A percentile compares a stretch with the other conserved stretches of the same genome.
Conservation (phyloP, 164 flowering plant species). For the Aristolochia californica region DNA sequence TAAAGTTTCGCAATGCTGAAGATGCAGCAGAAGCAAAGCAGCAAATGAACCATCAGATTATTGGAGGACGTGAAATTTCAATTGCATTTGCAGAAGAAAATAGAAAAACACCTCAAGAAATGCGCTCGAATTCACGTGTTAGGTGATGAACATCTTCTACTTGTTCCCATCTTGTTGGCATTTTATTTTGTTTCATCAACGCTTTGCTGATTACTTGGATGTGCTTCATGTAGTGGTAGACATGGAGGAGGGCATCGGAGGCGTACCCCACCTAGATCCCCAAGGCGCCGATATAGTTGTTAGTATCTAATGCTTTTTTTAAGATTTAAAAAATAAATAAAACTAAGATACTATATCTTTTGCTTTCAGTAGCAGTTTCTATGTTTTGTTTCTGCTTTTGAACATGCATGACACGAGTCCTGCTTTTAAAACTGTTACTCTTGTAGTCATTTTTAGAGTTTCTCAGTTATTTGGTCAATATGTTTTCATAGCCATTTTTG, state of each 20-base stretch:
- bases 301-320: constrained; percentile 20
- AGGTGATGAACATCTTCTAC: constrained; percentile 29
- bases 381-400: too few species aligned
- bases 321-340: too few species aligned
- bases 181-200: neutral
- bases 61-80: constrained; percentile 86
- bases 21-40: constrained; percentile 91
- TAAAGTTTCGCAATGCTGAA: constrained; percentile 71
- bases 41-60: constrained; percentile 56
- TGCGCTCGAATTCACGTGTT: constrained; percentile 42
- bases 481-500: too few species aligned
- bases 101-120: constrained; percentile 87
- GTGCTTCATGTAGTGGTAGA: constrained; percentile 34
- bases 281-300: constrained; percentile 66
- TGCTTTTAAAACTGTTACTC: too few species aligned
- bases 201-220: neutral
- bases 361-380: too few species aligned
- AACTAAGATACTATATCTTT: too few species aligned
- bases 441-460: too few species aligned
- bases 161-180: too few species aligned
- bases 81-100: constrained; percentile 95
- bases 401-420: too few species aligned
- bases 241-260: constrained; percentile 47
- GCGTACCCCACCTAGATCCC: constrained; percentile 58
- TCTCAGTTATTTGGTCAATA: too few species aligned